Conservation (phyloP, 768 basidiomycete species). For the Butyriboletus loyo region DNA sequence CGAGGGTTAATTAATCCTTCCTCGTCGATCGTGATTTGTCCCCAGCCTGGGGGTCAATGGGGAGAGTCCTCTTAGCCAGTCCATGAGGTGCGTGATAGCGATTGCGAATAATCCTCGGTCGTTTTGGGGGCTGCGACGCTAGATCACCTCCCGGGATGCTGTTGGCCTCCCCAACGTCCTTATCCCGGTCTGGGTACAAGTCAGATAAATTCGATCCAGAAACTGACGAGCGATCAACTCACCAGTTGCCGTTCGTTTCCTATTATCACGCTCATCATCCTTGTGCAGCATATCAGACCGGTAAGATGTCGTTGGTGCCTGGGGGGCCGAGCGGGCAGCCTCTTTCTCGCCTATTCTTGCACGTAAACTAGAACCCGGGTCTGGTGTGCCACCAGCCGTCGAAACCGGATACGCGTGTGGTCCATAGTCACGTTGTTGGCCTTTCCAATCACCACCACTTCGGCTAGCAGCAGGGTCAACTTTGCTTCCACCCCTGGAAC, state of each 20-base stretch:
- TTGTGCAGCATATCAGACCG: conserved; percentile 43
- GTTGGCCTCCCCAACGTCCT: conserved; percentile 43
- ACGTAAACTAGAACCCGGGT: conserved; percentile 40
- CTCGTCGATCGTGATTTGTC: conserved; percentile 53
- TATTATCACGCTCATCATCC: conserved; percentile 64
- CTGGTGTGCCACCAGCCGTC: conserved; percentile 17
- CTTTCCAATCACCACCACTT: conserved; percentile 51
- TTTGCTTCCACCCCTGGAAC: conserved; percentile 39
- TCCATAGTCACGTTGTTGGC: conserved; percentile 35
- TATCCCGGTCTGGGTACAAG: conserved; percentile 55
- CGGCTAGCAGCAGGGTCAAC: conserved; percentile 35
- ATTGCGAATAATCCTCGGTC: conserved; percentile 55
- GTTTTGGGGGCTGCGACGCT: conserved; percentile 48
- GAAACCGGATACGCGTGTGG: conserved; percentile 23
- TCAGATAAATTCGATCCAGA: conserved; percentile 3
- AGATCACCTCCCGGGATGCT: conserved; percentile 37
- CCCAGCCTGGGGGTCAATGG: conserved; percentile 58
- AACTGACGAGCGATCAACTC: conserved; percentile 20
- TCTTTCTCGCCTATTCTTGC: conserved; percentile 67
- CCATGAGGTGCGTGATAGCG: conserved; percentile 44
- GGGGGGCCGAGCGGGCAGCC: conserved; percentile 36
- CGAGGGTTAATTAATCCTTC: conserved; percentile 43
- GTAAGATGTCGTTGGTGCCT: conserved; percentile 41
- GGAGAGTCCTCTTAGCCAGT: conserved; percentile 56
- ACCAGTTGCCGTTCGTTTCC: conserved; percentile 74